Evolutionary conservation across 345 rosid species (phyloP), one percentile per base, ranked within the genome.

Genomic region (Salix caprea): DNA sequence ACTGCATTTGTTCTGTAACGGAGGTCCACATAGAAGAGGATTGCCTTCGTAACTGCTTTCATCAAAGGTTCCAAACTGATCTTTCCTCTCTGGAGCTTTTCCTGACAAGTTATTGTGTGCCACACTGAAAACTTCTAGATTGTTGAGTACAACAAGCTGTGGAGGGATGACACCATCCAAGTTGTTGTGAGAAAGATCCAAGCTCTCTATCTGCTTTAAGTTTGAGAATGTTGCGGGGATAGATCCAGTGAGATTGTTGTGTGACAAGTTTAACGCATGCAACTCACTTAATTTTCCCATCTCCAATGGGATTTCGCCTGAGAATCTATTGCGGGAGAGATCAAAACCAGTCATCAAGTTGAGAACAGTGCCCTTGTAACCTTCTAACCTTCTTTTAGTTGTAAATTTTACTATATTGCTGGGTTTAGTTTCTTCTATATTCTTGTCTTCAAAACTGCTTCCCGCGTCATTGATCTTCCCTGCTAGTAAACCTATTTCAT

Each of bases 81-180:
- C 21, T 11, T 34, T 65, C 11, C 12, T 66, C 4, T 52, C 34
- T 1, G 66, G 82, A 19, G 72, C 67, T 21, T 6, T 71, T 1
- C 89, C 86, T 0, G 82, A 78, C 2, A 87, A 24, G 70, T 81
- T 87, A 52, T 87, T 86, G 79, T 84, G 36, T 0, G 87, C 78
- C 11, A 39, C 42, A 40, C 70, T 81, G 56, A 84, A 84, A 15
- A 77, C 44, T 18, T 1, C 78, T 46, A 83, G 15, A 18, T 2
- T 13, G 18, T 74, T 7, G 12, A 84, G 50, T 37, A 72, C 54
- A 3, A 30, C 10, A 15, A 89, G 67, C 2, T 75, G 15, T 0
- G 75, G 52, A 52, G 89, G 84, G 18, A 86, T 79, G 9, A 24
- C 6, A 5, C 83, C 84, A 0, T 4, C 15, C 70, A 85, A 82